These are phyloP conservation scores for Ceratobasidium sp. DNA, from an alignment of 1,284 basidiomycete species.

Conservation along the genomic window DNA sequence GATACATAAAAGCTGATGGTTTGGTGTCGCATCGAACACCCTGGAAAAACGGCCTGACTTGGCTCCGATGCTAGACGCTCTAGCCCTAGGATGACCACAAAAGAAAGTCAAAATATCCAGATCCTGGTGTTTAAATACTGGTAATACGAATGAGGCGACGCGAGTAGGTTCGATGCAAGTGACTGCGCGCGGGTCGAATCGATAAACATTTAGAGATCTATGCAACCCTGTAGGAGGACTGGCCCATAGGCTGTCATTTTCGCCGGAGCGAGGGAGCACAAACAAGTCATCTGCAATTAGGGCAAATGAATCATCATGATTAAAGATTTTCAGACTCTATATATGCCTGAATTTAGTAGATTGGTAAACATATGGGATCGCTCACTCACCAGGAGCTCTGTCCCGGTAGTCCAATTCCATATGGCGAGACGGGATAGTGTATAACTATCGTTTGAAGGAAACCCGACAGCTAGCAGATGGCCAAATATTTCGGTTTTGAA, in stretches of 20 bases:
- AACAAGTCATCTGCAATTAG: conserved; percentile 20
- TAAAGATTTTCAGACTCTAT: too few relatives aligned
- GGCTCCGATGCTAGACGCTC: not conserved
- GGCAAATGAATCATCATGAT: not conserved
- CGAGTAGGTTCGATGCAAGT: not conserved
- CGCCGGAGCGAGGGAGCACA: not conserved
- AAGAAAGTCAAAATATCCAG: too few relatives aligned
- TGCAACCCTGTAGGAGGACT: not conserved
- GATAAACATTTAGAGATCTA: conserved; percentile 6
- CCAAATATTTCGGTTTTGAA: too few relatives aligned
- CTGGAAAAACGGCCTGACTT: not conserved
- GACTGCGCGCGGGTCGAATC: not conserved
- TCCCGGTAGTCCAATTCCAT: too few relatives aligned
- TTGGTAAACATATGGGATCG: too few relatives aligned
- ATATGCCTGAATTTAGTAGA: too few relatives aligned
- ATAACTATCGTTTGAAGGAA: too few relatives aligned
- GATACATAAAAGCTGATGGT: not conserved
- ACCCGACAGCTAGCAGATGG: too few relatives aligned
- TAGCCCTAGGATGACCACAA: not conserved
- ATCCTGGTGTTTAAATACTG: not conserved
- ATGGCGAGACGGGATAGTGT: too few relatives aligned
- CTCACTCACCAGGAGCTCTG: too few relatives aligned
- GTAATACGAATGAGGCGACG: not conserved
- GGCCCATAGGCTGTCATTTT: too few relatives aligned
- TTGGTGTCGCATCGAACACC: not conserved